Conservation (phyloP, 1,139 yeast genomes). For the Kluyveromyces sp. region DNA sequence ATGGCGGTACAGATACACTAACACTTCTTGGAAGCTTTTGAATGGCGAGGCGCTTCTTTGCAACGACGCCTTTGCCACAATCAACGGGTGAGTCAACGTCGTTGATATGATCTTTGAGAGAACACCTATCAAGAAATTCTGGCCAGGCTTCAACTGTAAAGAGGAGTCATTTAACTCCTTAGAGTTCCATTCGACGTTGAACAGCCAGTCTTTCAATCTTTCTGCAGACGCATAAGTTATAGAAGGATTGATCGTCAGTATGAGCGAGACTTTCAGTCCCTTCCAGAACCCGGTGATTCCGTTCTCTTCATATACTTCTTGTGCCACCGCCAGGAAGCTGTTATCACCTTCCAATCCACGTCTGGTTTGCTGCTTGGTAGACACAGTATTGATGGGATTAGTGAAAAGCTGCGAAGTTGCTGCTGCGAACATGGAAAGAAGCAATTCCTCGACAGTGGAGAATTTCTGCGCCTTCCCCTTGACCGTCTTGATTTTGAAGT, state of each 20-base stretch:
- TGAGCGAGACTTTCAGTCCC: conserved; percentile 75
- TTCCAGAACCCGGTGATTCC: conserved; percentile 75
- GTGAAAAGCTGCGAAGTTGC: conserved; percentile 79
- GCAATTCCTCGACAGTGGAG: conserved; percentile 61
- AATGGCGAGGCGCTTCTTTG: conserved; percentile 47
- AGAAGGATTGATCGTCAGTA: conserved; percentile 76
- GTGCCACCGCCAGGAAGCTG: conserved; percentile 41
- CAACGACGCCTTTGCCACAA: conserved; percentile 75
- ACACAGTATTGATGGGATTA: conserved; percentile 73
- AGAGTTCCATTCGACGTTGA: conserved; percentile 18
- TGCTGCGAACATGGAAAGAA: conserved; percentile 81
- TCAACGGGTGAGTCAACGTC: conserved; percentile 73
- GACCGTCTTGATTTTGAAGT: conserved; percentile 41
- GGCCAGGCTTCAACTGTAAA: conserved; percentile 47
- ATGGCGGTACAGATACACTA: conserved; percentile 40
- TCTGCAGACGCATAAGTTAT: conserved; percentile 83
- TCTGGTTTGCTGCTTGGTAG: conserved; percentile 77
- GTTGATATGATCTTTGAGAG: conserved; percentile 78
- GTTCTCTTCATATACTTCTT: conserved; percentile 55
- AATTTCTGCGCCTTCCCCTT: conserved; percentile 11
- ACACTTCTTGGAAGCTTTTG: conserved; percentile 47
- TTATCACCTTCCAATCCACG: conserved; percentile 27
- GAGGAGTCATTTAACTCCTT: conserved; percentile 32
- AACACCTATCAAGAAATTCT: conserved; percentile 70
- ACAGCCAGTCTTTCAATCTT: conserved; percentile 53